Percentiles rank a stretch among this genome's conserved stretches.
These are phyloP conservation scores for Alternaria sp. DNA, from an alignment of 2,329 filamentous ascomycete genomes.

Conservation along the genomic window DNA sequence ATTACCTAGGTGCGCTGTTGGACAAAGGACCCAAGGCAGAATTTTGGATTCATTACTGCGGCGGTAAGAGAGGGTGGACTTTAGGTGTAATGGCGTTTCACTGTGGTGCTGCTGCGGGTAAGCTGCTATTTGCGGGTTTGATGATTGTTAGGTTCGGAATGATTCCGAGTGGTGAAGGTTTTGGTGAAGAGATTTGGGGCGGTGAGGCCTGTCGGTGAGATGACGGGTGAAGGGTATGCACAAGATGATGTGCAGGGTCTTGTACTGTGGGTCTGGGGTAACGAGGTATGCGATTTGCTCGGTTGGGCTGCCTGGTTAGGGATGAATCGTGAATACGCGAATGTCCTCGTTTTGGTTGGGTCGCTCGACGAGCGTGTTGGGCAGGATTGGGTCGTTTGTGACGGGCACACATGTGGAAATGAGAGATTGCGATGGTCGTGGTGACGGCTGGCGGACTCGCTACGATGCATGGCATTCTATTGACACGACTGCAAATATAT, in stretches of 20 bases:
- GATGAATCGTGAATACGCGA: background rate
- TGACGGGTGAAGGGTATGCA: background rate
- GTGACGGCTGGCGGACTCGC: background rate
- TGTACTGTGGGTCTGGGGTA: constrained; percentile 23
- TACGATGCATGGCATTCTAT: background rate
- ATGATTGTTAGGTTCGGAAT: background rate
- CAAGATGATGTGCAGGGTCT: constrained; percentile 12
- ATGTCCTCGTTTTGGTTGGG: background rate
- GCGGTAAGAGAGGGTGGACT: background rate
- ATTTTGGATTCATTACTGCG: background rate
- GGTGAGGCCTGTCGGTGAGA: constrained; percentile 9
- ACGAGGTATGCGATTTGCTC: constrained; percentile 6
- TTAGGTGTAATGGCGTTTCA: background rate
- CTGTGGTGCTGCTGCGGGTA: background rate
- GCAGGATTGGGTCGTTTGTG: constrained; percentile 1
- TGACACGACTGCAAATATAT: background rate
- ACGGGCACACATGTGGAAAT: constrained; percentile 5
- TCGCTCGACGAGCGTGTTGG: background rate
- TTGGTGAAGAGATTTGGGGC: background rate
- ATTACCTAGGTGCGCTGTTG: background rate
- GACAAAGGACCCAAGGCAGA: background rate
- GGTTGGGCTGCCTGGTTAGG: constrained; percentile 8
- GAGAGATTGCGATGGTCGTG: constrained; percentile 9
- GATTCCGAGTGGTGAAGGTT: constrained; percentile 2
- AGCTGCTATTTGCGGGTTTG: constrained; percentile 3